Evolutionary conservation across 805 yeast species (phyloP).

Genomic region (Tetrapisispora phaffii): DNA sequence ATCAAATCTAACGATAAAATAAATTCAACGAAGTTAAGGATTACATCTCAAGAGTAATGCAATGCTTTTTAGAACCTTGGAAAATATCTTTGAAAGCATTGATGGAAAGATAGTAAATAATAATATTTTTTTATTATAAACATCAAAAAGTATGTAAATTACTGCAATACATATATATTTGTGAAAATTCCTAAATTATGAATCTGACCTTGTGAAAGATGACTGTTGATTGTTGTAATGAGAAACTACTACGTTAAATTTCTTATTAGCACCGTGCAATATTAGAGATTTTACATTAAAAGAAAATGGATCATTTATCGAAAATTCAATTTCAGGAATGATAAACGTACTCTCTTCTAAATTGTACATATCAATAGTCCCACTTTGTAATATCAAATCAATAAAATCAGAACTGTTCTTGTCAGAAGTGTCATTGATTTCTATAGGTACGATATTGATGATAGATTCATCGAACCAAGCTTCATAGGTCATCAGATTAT

Average conservation of each 20-base stretch:
- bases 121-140: no score
- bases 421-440: constrained; percentile 5
- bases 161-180: no score
- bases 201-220: neutral
- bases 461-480: constrained; percentile 14
- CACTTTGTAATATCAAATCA: constrained; percentile 12
- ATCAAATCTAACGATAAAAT: constrained; percentile 37
- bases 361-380: constrained; percentile 9
- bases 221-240: constrained; percentile 11
- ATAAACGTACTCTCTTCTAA: constrained; percentile 24
- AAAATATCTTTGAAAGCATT: no score
- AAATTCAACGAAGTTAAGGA: constrained; percentile 24
- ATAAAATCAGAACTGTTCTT: constrained; percentile 9
- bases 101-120: no score
- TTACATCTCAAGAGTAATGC: constrained; percentile 14
- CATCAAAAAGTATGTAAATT: neutral
- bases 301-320: constrained; percentile 14
- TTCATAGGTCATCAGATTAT: constrained; percentile 9
- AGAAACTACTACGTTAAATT: constrained; percentile 16
- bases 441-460: constrained; percentile 10
- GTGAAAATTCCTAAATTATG: no score
- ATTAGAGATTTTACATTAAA: constrained; percentile 15
- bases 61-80: neutral
- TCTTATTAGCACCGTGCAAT: constrained; percentile 16
- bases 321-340: constrained; percentile 16